Evolutionary conservation across 805 yeast genomes (phyloP).

Genomic region (Spathaspora arborariae): DNA sequence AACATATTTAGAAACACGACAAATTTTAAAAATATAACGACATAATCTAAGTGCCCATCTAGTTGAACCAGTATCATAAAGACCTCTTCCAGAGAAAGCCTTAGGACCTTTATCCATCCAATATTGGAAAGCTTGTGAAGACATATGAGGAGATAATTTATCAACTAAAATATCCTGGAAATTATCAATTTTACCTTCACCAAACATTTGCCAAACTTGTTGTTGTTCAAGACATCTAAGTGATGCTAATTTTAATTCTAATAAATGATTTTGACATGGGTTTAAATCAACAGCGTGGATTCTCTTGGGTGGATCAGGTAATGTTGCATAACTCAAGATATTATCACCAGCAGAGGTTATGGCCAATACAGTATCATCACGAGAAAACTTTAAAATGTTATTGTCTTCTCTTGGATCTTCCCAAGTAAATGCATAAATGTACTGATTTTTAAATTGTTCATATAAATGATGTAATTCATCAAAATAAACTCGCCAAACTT

Average conservation of each 20-base stretch:
- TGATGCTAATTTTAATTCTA: constrained; percentile 75
- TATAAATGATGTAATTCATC: constrained; percentile 67
- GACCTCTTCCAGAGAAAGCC: constrained; percentile 62
- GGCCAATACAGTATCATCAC: constrained; percentile 71
- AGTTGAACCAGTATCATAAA: constrained; percentile 80
- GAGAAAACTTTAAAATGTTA: constrained; percentile 54
- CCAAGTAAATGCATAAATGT: constrained; percentile 87
- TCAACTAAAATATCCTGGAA: constrained; percentile 42
- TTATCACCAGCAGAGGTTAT: constrained; percentile 89
- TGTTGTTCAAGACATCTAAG: constrained; percentile 53
- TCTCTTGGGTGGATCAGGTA: constrained; percentile 68
- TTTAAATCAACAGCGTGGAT: constrained; percentile 84
- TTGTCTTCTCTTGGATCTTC: constrained; percentile 85
- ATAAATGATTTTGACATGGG: constrained; percentile 77
- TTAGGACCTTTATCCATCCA: constrained; percentile 65
- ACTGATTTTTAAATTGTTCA: constrained; percentile 71
- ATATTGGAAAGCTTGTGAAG: constrained; percentile 77
- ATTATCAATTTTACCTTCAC: constrained; percentile 61
- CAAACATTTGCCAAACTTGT: constrained; percentile 73
- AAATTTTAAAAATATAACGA: constrained; percentile 50
- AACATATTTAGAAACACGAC: constrained; percentile 52
- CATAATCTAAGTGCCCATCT: constrained; percentile 82
- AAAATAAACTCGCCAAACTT: constrained; percentile 76
- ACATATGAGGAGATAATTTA: constrained; percentile 63
- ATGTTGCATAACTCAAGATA: constrained; percentile 65